These are phyloP conservation scores for Tillandsia leiboldiana DNA, from an alignment of 176 grass and related monocot genomes.

Conservation along the genomic window DNA sequence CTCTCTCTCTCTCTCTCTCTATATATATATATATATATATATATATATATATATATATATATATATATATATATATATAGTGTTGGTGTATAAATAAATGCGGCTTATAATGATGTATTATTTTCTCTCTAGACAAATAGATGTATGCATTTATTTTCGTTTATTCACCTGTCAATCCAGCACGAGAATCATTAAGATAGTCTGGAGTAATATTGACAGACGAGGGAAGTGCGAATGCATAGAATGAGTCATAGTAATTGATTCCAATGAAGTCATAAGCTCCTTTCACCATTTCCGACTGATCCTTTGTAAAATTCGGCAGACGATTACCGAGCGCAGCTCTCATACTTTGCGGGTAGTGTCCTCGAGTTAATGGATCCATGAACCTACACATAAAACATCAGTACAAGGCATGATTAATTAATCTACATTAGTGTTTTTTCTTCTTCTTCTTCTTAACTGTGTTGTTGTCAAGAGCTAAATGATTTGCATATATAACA, in stretches of 20 bases:
- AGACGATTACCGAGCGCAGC: slow-evolving; percentile 17
- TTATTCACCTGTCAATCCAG: too few relatives aligned
- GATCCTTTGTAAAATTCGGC: slow-evolving; percentile 26
- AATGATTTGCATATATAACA: neutral
- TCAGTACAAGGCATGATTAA: neutral
- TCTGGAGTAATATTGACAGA: neutral
- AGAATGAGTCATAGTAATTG: slow-evolving; percentile 35
- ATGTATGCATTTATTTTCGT: too few relatives aligned
- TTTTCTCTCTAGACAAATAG: too few relatives aligned
- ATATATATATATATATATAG: too few relatives aligned
- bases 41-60: too few relatives aligned
- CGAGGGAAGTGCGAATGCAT: slow-evolving; percentile 6
- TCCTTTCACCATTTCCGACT: slow-evolving; percentile 31
- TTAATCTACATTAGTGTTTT: neutral
- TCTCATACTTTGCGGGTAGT: slow-evolving; percentile 30
- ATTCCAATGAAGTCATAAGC: slow-evolving; percentile 39
- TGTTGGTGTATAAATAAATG: too few relatives aligned
- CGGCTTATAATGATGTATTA: too few relatives aligned
- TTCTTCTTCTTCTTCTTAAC: neutral
- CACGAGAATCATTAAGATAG: too few relatives aligned
- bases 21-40: too few relatives aligned
- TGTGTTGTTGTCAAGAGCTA: neutral
- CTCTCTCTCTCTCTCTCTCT: too few relatives aligned
- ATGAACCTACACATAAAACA: slow-evolving; percentile 19
- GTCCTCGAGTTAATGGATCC: slow-evolving; percentile 20